Evolutionary conservation across 2,329 filamentous ascomycete species (phyloP), one percentile per base, ranked within the genome.

Genomic region (Onygenales sp.): DNA sequence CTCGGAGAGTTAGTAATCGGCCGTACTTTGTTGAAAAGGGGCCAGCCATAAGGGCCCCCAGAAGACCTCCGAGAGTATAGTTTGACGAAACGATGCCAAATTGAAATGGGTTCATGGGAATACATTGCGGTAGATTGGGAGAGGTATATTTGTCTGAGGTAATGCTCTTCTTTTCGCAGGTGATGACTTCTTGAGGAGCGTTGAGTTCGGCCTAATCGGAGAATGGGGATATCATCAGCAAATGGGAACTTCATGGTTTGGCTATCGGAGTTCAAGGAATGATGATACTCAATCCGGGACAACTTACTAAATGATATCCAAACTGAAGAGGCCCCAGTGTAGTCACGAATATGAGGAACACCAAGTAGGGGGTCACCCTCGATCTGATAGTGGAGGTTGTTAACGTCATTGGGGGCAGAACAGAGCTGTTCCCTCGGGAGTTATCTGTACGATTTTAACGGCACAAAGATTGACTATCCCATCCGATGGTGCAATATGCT

Each of bases 311-410:
- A 71, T 97, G 92, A 71, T 89, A 96, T 58, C 93, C 93, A 67
- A 96, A 98, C 64, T 96, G 89, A 44, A 97, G 79, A 1, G 93
- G 89, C 0, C 92, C 93, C 14, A 96, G 73, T 0, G 90, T 94
- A 43, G 87, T 82, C 55, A 91, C 77, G 56, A 83, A 72, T 53
- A 97, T 80, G 46, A 93, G 73, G 64, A 89, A 81, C 63, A 93
- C 66, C 62, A 97, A 82, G 70, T 89, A 95, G 5, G 82, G 76
- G 38, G 89, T 93, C 53, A 90, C 75, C 49, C 53, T 61, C 7
- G 61, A 21, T n/a, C 33, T 8, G 33, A 42, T 13, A 13, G n/a
- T n/a, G 6, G 32, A 36, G 9, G 31, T 36, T 9, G 49, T 43
- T 13, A 36, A 27, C 31, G 39, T 27, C 49, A 51, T 51, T 27